Conservation (phyloP, 768 basidiomycete genomes). For the Termitomyces bulborhizus region DNA sequence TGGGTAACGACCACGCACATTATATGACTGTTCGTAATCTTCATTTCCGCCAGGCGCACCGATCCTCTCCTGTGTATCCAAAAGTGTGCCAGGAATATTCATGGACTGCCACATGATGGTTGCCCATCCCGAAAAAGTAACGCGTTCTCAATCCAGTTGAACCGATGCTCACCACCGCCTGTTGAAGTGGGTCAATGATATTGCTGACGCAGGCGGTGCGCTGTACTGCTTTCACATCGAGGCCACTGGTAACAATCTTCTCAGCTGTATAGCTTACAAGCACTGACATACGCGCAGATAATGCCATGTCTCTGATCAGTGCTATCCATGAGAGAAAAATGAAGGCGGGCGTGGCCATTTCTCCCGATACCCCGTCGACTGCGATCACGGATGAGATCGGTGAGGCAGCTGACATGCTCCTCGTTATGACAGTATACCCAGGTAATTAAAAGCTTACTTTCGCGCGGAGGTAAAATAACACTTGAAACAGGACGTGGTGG, state of each 20-base stretch:
- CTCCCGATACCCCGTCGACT: slow-evolving; percentile 86
- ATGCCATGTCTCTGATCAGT: slow-evolving; percentile 71
- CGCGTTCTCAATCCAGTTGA: neutral
- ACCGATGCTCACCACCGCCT: neutral
- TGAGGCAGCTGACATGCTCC: slow-evolving; percentile 84
- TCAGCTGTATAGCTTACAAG: neutral
- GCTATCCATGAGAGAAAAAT: slow-evolving; percentile 79
- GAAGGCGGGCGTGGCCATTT: slow-evolving; percentile 95
- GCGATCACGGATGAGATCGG: slow-evolving; percentile 85
- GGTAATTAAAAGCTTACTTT: slow-evolving; percentile 33
- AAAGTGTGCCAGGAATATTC: slow-evolving; percentile 89
- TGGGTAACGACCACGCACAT: slow-evolving; percentile 48
- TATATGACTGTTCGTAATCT: neutral
- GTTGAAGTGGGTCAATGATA: slow-evolving; percentile 88
- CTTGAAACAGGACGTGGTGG: slow-evolving; percentile 70
- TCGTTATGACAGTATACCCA: slow-evolving; percentile 98
- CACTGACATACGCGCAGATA: slow-evolving; percentile 30
- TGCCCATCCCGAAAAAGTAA: slow-evolving; percentile 80
- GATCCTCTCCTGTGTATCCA: slow-evolving; percentile 76
- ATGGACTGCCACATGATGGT: slow-evolving; percentile 99
- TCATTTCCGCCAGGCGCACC: slow-evolving; percentile 60
- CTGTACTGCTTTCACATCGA: slow-evolving; percentile 97
- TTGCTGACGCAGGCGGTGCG: slow-evolving; percentile 92
- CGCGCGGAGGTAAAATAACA: neutral
- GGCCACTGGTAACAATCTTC: slow-evolving; percentile 65